These are phyloP conservation scores for Exophiala sideris DNA, from an alignment of 2,329 filamentous ascomycete genomes.

Conservation along the genomic window DNA sequence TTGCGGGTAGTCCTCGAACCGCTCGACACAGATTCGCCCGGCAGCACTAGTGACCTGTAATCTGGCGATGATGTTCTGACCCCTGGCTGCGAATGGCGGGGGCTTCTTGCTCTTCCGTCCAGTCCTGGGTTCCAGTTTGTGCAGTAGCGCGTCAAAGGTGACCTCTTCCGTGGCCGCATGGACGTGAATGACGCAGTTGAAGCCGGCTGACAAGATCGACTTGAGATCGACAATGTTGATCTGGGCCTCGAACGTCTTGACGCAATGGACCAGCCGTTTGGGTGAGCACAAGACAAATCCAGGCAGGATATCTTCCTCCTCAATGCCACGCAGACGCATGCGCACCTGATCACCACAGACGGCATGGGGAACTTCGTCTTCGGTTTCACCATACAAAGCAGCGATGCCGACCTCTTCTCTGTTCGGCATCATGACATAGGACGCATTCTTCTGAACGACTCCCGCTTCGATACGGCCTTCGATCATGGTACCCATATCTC, in stretches of 20 bases:
- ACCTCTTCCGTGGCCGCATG: slow-evolving; percentile 98
- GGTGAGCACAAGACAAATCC: slow-evolving; percentile 96
- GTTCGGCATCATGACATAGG: slow-evolving; percentile 93
- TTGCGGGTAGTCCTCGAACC: slow-evolving; percentile 93
- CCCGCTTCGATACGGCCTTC: slow-evolving; percentile 97
- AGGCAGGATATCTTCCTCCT: slow-evolving; percentile 94
- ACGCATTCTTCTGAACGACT: slow-evolving; percentile 85
- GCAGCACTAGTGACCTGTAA: slow-evolving; percentile 83
- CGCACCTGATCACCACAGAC: slow-evolving; percentile 95
- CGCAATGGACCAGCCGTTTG: slow-evolving; percentile 88
- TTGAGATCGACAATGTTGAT: slow-evolving; percentile 93
- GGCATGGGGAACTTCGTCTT: slow-evolving; percentile 79
- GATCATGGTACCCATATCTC: slow-evolving; percentile 94
- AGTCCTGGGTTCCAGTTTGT: slow-evolving; percentile 94
- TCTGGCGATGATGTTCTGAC: slow-evolving; percentile 83
- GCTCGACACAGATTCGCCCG: slow-evolving; percentile 86
- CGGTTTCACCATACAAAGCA: slow-evolving; percentile 89
- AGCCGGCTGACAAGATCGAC: slow-evolving; percentile 87
- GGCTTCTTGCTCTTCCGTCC: slow-evolving; percentile 88
- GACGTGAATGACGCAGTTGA: slow-evolving; percentile 96
- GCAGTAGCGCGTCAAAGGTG: slow-evolving; percentile 80
- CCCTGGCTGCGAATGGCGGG: slow-evolving; percentile 80
- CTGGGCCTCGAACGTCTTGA: slow-evolving; percentile 87
- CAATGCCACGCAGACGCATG: slow-evolving; percentile 84
- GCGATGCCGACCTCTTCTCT: slow-evolving; percentile 74